Conservation (phyloP, 1,139 yeast genomes). For the Debaryomyces psychrophilus region DNA sequence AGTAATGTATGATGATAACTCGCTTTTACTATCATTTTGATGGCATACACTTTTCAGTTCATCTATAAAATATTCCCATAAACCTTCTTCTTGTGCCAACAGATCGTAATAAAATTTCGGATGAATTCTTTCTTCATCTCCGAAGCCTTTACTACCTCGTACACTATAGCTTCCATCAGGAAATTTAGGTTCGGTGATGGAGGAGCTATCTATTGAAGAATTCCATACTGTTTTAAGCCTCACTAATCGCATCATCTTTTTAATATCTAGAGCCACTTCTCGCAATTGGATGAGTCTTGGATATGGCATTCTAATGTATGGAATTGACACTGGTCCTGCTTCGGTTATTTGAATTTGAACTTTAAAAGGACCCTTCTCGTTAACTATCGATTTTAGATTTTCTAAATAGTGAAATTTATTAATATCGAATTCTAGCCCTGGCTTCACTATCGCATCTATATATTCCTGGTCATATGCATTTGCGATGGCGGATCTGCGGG, state of each 20-base stretch:
- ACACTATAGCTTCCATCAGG: conserved; percentile 34
- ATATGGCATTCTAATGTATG: conserved; percentile 35
- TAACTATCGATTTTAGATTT: conserved; percentile 23
- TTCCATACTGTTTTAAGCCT: conserved; percentile 37
- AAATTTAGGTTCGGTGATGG: conserved; percentile 14
- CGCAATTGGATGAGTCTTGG: conserved; percentile 23
- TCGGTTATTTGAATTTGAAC: conserved; percentile 34
- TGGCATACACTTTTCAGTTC: conserved; percentile 6
- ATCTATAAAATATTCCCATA: conserved; percentile 38
- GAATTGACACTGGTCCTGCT: conserved; percentile 38
- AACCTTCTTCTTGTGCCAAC: conserved; percentile 34
- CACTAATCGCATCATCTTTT: conserved; percentile 28
- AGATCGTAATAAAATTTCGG: conserved; percentile 33
- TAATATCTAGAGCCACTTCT: conserved; percentile 37
- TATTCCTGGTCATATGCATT: conserved; percentile 39
- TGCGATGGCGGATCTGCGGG: conserved; percentile 21
- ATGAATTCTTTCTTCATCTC: conserved; percentile 30
- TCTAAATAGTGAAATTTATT: conserved; percentile 33
- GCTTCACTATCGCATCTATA: conserved; percentile 38
- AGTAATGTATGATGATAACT: conserved; percentile 3
- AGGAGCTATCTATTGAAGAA: conserved; percentile 14
- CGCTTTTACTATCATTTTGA: not conserved
- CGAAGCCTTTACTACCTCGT: conserved; percentile 34
- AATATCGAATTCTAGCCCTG: conserved; percentile 40
- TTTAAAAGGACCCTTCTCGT: conserved; percentile 41